Conservation (phyloP, 768 basidiomycete genomes). For the Boletus edulis region DNA sequence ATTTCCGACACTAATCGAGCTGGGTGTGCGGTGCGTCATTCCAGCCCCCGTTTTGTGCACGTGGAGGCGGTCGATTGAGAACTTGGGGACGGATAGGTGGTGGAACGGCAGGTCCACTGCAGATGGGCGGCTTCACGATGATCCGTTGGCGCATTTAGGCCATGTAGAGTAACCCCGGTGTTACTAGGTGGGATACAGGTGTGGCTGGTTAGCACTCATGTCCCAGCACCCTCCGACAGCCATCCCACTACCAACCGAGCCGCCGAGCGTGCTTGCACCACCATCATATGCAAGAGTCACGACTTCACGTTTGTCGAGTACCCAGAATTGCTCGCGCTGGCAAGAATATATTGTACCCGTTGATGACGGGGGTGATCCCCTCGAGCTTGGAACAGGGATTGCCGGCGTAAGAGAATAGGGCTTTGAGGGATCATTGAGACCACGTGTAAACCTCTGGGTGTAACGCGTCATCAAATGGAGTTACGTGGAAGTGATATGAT, state of each 20-base stretch:
- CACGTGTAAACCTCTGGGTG: conserved; percentile 82
- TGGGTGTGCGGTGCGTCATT: conserved; percentile 81
- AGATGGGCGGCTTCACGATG: conserved; percentile 40
- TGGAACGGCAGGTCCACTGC: conserved; percentile 35
- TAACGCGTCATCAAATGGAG: conserved; percentile 1
- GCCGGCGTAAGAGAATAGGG: conserved; percentile 82
- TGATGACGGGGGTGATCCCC: conserved; percentile 90
- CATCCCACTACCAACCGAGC: conserved; percentile 57
- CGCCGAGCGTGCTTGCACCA: conserved; percentile 72
- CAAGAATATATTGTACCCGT: conserved; percentile 90
- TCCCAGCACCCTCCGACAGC: conserved; percentile 82
- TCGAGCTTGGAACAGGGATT: conserved; percentile 82
- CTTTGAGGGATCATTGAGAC: conserved; percentile 85
- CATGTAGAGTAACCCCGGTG: background rate
- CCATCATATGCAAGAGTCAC: conserved; percentile 88
- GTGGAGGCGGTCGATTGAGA: conserved; percentile 39
- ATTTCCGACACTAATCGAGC: conserved; percentile 44
- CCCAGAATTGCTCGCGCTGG: conserved; percentile 89
- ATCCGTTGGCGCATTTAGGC: conserved; percentile 16
- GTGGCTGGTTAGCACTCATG: conserved; percentile 77
- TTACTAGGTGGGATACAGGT: conserved; percentile 12
- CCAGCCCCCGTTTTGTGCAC: conserved; percentile 53
- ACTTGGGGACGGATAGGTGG: conserved; percentile 43
- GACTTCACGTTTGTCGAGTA: conserved; percentile 96
- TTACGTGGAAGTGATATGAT: conserved; percentile 15